Evolutionary conservation across 2,329 filamentous ascomycete genomes (phyloP).

Genomic region (Ophiostoma sp.): DNA sequence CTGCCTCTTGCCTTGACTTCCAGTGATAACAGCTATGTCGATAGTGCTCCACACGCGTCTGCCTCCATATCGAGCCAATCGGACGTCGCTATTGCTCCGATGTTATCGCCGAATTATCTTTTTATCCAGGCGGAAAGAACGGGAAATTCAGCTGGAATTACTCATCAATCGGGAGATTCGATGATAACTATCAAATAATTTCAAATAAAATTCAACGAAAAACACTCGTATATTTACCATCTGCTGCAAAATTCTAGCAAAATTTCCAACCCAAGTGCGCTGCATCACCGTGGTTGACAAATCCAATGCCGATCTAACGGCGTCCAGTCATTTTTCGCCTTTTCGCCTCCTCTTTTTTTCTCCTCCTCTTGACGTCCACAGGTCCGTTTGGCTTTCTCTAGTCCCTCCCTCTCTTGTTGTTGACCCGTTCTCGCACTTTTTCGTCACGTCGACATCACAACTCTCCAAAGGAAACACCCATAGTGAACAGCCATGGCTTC

Average conservation of each 20-base stretch:
- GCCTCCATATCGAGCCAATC: constrained; percentile 20
- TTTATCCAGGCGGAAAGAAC: background rate
- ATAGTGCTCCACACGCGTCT: background rate
- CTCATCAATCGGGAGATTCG: background rate
- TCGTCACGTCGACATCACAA: background rate
- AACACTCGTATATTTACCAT: background rate
- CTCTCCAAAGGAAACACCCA: background rate
- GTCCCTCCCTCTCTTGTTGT: background rate
- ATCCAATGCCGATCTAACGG: constrained; percentile 12
- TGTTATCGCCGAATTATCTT: constrained; percentile 26
- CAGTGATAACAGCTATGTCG: background rate
- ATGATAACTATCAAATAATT: constrained; percentile 11
- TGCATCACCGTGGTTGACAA: constrained; percentile 20
- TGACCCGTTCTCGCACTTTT: background rate
- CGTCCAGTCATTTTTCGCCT: constrained; percentile 13
- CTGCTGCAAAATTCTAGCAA: background rate
- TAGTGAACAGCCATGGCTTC: constrained; percentile 21
- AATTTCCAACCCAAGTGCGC: constrained; percentile 4
- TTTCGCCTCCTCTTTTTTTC: constrained; percentile 1
- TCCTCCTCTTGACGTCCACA: background rate
- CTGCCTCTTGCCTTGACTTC: background rate
- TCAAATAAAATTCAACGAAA: background rate
- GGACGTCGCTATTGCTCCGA: constrained; percentile 23
- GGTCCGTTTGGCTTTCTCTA: too few species aligned
- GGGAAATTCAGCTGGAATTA: background rate